Percentiles rank a stretch among this genome's conserved stretches.
Evolutionary conservation across 2,329 filamentous ascomycete species (phyloP).

Genomic region (Remersonia thermophila): DNA sequence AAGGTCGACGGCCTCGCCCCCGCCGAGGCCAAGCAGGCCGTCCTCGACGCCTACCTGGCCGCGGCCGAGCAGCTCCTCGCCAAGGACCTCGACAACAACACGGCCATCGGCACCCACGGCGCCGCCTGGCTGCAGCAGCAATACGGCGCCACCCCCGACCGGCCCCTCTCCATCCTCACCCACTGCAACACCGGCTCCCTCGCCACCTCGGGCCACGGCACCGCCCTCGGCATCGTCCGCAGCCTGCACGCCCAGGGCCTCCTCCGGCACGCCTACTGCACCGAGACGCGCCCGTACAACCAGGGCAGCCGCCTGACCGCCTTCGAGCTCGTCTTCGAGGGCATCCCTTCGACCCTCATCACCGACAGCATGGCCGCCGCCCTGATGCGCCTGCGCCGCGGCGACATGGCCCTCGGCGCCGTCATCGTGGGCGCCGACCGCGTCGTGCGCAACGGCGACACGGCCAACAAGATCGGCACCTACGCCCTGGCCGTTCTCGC

Average conservation of each 20-base stretch:
- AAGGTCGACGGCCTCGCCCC: conserved; percentile 27
- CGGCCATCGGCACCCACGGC: conserved; percentile 70
- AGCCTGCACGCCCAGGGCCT: conserved; percentile 55
- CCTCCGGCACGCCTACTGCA: conserved; percentile 82
- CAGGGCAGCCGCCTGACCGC: conserved; percentile 90
- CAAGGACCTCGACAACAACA: conserved; percentile 79
- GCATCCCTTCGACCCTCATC: conserved; percentile 80
- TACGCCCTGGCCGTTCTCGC: conserved; percentile 89
- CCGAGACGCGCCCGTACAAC: conserved; percentile 94
- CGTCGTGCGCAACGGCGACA: conserved; percentile 92
- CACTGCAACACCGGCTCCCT: conserved; percentile 98
- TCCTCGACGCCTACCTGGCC: conserved; percentile 60
- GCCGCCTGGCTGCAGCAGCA: conserved; percentile 69
- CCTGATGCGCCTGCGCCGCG: conserved; percentile 54
- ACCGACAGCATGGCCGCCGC: conserved; percentile 95
- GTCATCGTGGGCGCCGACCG: conserved; percentile 92
- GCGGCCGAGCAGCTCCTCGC: conserved; percentile 78
- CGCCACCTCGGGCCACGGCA: conserved; percentile 95
- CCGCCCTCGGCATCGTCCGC: conserved; percentile 85
- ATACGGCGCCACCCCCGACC: conserved; percentile 32
- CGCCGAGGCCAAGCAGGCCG: conserved; percentile 34
- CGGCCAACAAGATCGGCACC: conserved; percentile 96
- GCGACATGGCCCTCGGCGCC: conserved; percentile 58
- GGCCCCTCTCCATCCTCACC: conserved; percentile 69
- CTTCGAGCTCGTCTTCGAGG: conserved; percentile 90